These are phyloP conservation scores for Arctostaphylos glauca DNA, from an alignment of 148 eudicot species.

Conservation along the genomic window DNA sequence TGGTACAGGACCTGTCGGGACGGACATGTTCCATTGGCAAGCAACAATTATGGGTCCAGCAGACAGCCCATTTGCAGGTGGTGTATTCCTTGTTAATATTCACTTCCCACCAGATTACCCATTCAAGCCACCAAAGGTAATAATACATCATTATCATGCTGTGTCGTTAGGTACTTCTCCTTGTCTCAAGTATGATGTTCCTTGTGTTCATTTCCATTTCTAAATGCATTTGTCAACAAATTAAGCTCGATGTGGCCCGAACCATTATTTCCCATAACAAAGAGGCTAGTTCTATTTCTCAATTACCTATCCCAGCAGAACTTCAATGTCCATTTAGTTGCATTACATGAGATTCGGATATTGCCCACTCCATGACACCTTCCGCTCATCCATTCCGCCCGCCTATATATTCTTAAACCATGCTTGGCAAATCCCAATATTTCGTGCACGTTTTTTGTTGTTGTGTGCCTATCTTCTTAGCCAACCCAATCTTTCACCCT, in stretches of 20 bases:
- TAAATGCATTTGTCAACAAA: not conserved
- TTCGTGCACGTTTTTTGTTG: not conserved
- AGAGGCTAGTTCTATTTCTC: too few species aligned
- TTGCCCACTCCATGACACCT: too few species aligned
- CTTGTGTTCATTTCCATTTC: not conserved
- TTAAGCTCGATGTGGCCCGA: too few species aligned
- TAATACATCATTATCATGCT: conserved; percentile 8
- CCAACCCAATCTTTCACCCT: not conserved
- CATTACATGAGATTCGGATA: too few species aligned
- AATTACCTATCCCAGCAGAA: too few species aligned
- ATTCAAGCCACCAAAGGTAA: conserved; percentile 10
- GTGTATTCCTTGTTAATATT: conserved; percentile 1
- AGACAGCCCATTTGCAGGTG: conserved; percentile 8
- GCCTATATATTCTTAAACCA: not conserved
- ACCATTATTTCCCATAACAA: too few species aligned
- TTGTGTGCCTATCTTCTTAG: not conserved
- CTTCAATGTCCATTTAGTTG: too few species aligned
- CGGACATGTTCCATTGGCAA: conserved; percentile 6
- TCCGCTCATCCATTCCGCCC: too few species aligned
- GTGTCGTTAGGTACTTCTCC: not conserved
- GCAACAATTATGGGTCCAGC: conserved; percentile 3
- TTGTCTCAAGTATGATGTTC: not conserved
- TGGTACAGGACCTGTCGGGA: conserved; percentile 5
- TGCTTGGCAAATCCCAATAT: not conserved
- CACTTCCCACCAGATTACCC: conserved; percentile 9